Percentiles rank a stretch among this genome's conserved stretches.
Conservation (phyloP, 768 basidiomycete genomes). For the Cystoderma amianthinum region DNA sequence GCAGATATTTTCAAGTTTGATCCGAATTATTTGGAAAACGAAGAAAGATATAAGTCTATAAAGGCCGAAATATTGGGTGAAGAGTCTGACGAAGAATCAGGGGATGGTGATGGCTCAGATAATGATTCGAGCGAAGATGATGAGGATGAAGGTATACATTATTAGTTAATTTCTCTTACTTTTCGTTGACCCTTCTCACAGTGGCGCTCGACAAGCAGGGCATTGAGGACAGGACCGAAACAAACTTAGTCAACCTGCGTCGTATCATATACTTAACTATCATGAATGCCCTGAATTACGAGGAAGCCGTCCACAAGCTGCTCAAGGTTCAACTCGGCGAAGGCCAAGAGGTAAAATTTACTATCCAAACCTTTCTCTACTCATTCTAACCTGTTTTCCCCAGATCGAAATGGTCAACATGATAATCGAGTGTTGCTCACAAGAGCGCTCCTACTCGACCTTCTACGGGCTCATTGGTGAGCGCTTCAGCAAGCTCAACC, state of each 20-base stretch:
- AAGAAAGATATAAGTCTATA: constrained; percentile 89
- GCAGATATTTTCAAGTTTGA: constrained; percentile 95
- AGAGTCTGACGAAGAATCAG: constrained; percentile 69
- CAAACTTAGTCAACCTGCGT: constrained; percentile 91
- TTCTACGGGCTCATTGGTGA: constrained; percentile 97
- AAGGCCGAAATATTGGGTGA: constrained; percentile 93
- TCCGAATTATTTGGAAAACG: constrained; percentile 80
- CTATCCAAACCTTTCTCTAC: background rate
- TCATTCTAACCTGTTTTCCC: background rate
- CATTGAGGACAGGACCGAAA: constrained; percentile 92
- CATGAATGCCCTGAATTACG: constrained; percentile 97
- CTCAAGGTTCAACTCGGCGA: constrained; percentile 88
- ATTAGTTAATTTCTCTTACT: too few relatives aligned
- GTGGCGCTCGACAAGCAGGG: constrained; percentile 76
- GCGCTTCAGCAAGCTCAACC: constrained; percentile 93
- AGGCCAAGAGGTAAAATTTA: constrained; percentile 78
- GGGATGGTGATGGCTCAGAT: constrained; percentile 45
- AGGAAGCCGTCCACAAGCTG: constrained; percentile 98
- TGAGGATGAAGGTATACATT: constrained; percentile 21
- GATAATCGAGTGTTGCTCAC: constrained; percentile 99
- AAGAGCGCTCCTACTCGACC: constrained; percentile 95
- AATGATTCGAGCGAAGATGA: constrained; percentile 64
- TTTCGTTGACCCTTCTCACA: constrained; percentile 13
- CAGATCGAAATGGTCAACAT: constrained; percentile 96
- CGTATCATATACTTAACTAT: constrained; percentile 94